These are phyloP conservation scores for Quercus bicolor DNA, from an alignment of 306 rosid genomes.

Conservation along the genomic window DNA sequence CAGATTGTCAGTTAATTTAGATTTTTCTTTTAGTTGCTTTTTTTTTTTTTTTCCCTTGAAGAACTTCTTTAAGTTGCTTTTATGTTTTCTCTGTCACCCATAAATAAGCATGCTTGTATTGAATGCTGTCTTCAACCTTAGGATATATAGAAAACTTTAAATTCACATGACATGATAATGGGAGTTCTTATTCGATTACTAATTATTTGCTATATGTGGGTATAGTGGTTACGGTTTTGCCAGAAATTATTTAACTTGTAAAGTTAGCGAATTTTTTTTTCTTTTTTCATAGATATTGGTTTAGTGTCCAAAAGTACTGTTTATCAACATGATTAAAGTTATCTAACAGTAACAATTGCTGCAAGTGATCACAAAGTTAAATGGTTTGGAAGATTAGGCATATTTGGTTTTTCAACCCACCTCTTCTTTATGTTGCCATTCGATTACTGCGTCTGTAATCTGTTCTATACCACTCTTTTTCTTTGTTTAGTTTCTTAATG, in stretches of 20 bases:
- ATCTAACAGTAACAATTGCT: background rate
- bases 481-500: constrained; percentile 7
- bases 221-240: background rate
- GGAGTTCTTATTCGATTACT: background rate
- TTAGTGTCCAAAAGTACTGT: background rate
- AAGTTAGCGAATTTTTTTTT: background rate
- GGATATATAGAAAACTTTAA: background rate
- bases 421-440: constrained; percentile 4
- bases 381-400: background rate
- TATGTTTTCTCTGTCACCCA: no score
- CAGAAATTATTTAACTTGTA: background rate
- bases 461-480: constrained; percentile 2
- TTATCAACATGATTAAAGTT: background rate
- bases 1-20: background rate
- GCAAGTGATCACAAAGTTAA: background rate
- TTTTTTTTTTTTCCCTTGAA: no score
- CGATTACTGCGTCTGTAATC: constrained; percentile 8
- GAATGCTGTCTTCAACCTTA: background rate
- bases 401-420: background rate
- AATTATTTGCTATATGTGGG: background rate
- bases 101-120: background rate
- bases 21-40: background rate
- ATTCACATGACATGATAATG: background rate
- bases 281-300: background rate
- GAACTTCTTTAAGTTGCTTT: no score